Base-by-base conservation (phyloP, 805 yeast genomes). In the Candida germanica region DNA sequence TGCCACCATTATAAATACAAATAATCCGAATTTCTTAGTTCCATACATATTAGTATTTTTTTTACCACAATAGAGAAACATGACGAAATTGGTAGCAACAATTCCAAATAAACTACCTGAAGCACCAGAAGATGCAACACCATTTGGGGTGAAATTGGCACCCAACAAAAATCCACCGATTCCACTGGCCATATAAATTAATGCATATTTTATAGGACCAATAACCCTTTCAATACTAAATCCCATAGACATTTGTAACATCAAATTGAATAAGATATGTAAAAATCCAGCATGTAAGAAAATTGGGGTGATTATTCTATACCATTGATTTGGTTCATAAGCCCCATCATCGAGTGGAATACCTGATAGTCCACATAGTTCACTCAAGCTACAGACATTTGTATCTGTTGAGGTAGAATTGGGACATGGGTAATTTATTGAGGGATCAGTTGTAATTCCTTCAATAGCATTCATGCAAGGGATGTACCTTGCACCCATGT, bases 251-350 rank as follows among this genome's bases (percentile, higher is more conserved):
- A 79, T 49, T 54, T 83, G 88, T 17, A 82, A 55, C 15, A 79
- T 40, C 49, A 82, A 50, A 51, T 83, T 83, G 66, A 79, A 77
- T 14, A 75, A 51, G 26, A 83, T 80, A 51, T 83, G 89, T 30
- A 83, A 53, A 45, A 83, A 70, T 1, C 89, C 89, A 3, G 88
- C 87, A 52, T 83, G 89, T 35, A 83, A 50, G 46, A 83, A 83
- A 9, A 81, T 79, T 1, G 88, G 85, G n/a, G 77, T 72, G 29
- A 83, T 61, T 28, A 83, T 57, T 34, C 89, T 59, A 71, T 81
- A 82, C 80, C 85, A 78, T 56, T 82, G 89, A 47, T 72, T 52
- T 0, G 87, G 87, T 6, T 54, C 41, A 34, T 53, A 66, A 6
- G 54, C 61, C 27, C 54, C 51, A 33, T 54, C 48, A 3, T 54